phyloP scores from a whole-genome alignment of 2,329 filamentous ascomycete species.

The Colletotrichum karsti region DNA sequence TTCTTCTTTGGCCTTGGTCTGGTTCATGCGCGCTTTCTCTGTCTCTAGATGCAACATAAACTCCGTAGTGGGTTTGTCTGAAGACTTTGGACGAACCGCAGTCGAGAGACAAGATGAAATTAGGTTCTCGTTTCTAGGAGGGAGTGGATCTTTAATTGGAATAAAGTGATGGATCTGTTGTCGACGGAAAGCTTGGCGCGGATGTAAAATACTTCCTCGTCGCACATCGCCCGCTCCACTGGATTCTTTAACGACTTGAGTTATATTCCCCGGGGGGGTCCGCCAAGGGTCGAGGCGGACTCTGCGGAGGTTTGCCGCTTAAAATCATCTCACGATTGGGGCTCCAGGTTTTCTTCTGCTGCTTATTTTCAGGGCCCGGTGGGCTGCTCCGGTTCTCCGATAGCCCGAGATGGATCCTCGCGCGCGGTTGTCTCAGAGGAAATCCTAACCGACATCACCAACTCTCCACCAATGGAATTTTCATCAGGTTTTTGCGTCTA shows the following conservation, averaged over 20 bases:
- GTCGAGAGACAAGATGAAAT: constrained; percentile 3
- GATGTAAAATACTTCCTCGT: constrained; percentile 15
- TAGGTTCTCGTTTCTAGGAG: constrained; percentile 9
- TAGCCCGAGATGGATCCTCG: not conserved
- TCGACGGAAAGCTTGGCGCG: constrained; percentile 10
- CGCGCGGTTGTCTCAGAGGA: not conserved
- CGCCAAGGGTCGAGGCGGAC: not conserved
- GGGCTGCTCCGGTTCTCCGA: not conserved
- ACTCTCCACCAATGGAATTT: not conserved
- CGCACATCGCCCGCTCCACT: not conserved
- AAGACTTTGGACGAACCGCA: constrained; percentile 8
- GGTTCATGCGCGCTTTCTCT: constrained; percentile 5
- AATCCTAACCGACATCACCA: not conserved
- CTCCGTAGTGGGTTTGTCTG: constrained; percentile 3
- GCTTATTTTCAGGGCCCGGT: not conserved
- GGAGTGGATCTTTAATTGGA: not conserved
- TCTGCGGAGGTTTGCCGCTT: not conserved
- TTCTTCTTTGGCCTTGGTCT: constrained; percentile 11
- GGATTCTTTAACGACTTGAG: not conserved
- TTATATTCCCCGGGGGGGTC: not conserved
- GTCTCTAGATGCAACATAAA: not conserved
- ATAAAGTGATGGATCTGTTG: constrained; percentile 7
- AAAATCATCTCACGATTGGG: not conserved
- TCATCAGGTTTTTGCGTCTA: not conserved
- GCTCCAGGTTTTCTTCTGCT: not conserved